These are phyloP conservation scores for Ceratorhiza oryzae-sativae DNA, from an alignment of 1,284 basidiomycete species.

Conservation along the genomic window DNA sequence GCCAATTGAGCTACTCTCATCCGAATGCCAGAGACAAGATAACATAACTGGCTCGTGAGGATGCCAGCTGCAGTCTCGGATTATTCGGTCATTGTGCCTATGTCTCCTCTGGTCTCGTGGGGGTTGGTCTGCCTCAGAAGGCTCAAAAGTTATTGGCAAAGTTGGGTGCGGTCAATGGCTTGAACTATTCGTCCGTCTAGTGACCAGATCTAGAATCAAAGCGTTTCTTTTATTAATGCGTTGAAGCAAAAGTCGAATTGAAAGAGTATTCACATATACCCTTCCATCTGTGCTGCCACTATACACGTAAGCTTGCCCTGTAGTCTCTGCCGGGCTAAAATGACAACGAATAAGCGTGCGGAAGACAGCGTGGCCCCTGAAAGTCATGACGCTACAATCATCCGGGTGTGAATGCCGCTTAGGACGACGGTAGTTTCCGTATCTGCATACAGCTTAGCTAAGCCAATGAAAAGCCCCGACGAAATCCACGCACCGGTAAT, in stretches of 20 bases:
- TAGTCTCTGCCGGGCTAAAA: constrained; percentile 91
- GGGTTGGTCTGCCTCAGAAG: constrained; percentile 63
- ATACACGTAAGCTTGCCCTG: constrained; percentile 92
- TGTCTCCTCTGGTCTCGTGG: constrained; percentile 45
- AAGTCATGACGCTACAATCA: constrained; percentile 96
- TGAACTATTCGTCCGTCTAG: constrained; percentile 87
- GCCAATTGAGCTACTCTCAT: constrained; percentile 68
- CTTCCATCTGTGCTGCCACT: constrained; percentile 86
- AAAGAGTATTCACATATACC: constrained; percentile 69
- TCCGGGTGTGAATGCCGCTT: constrained; percentile 71
- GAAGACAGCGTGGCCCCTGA: constrained; percentile 90
- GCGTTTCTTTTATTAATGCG: constrained; percentile 40
- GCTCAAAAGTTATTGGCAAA: constrained; percentile 72
- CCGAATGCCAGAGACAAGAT: constrained; percentile 87
- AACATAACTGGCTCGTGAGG: constrained; percentile 85
- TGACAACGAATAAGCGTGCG: constrained; percentile 94
- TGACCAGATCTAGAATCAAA: constrained; percentile 80
- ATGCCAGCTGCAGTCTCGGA: constrained; percentile 94
- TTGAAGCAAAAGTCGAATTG: background rate
- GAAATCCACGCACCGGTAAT: constrained; percentile 70
- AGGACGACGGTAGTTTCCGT: constrained; percentile 71
- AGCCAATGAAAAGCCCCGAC: background rate
- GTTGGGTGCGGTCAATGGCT: constrained; percentile 84
- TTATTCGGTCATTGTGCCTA: constrained; percentile 56
- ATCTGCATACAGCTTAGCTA: constrained; percentile 53